Base-by-base conservation (phyloP, 2,329 filamentous ascomycete genomes). In the Pseudonectria buxi region DNA sequence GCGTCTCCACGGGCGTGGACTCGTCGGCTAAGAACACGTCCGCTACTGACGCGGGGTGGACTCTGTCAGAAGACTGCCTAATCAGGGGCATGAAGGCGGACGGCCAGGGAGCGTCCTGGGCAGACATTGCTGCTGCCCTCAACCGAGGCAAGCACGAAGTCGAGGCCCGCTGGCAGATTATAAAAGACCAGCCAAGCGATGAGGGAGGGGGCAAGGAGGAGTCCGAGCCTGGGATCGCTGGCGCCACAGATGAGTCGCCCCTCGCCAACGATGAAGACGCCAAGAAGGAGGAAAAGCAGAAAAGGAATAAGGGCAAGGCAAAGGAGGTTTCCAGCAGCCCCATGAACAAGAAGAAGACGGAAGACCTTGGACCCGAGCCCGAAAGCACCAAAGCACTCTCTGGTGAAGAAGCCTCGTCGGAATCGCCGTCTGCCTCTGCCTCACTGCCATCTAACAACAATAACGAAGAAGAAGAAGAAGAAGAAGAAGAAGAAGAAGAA, bases 11-110 rank as follows among this genome's bases (percentile, higher is more conserved):
- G 18, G 18, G 9, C 9, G 5, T 9, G 18, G 18, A 22, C 5
- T 22, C 18, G 18, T 22, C 18, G 18, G 9, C 18, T 3, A 22
- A 35, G 11, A 33, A 26, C 28, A 16, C 7, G 9, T 14, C 13
- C 9, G 35, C 31, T 3, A 31, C 37, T 11, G 33, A 42, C n/a
- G 33, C 36, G 4, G 39, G 22, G 4, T 64, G 62, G 62, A 50
- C 56, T 9, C 32, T 56, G 7, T 64, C 62, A 1, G 55, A 65
- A 16, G 60, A 65, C 32, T 40, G 43, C 10, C 41, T 59, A 4
- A 53, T 65, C 6, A 38, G 50, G 3, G 50, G 52, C 26, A 59
- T 65, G 57, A 64, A 61, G 36, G 50, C 53, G 22, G 46, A 47
- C 1, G 41, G 43, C 10, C 41, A 52, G 12, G 37, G 30, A 1